A percentile compares a stretch with the other conserved stretches of the same genome.
phyloP scores from a whole-genome alignment of 495 filamentous ascomycete genomes.

The Extremus antarcticus region DNA sequence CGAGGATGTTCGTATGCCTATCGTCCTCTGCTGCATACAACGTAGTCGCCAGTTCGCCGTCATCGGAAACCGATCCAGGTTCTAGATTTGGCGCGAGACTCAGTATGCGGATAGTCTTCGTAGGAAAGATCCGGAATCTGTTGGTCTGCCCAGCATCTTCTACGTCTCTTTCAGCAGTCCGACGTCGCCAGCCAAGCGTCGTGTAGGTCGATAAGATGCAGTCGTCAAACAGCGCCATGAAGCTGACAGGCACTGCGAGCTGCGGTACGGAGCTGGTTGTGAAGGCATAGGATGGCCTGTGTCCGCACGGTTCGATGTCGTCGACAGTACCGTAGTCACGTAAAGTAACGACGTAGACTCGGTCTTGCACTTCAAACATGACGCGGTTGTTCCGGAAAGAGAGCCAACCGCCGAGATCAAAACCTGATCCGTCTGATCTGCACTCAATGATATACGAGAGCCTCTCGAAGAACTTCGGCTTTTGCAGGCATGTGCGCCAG shows the following conservation, averaged over 20 bases:
- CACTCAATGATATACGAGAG: conserved; percentile 10
- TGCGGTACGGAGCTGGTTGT: conserved; percentile 3
- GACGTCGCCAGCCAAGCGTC: background rate
- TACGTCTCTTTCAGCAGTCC: background rate
- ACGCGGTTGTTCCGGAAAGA: conserved; percentile 12
- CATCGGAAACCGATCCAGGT: background rate
- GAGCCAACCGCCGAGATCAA: conserved; percentile 17
- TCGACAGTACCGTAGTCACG: conserved; percentile 6
- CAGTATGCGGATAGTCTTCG: conserved; percentile 12
- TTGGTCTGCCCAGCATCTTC: background rate
- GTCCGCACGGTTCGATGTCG: background rate
- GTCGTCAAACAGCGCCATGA: conserved; percentile 19
- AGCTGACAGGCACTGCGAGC: conserved; percentile 8
- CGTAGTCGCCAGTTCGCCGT: background rate
- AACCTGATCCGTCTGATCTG: conserved; percentile 2
- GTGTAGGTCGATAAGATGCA: conserved; percentile 19
- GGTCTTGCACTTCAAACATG: conserved; percentile 10
- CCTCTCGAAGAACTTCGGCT: background rate
- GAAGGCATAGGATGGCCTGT: conserved; percentile 3
- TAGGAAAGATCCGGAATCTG: conserved; percentile 3
- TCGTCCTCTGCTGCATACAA: background rate
- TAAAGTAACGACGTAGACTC: conserved; percentile 15
- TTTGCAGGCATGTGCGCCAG: conserved; percentile 10
- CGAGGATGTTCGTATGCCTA: background rate
- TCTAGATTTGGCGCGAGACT: conserved; percentile 13